A percentile compares a stretch with the other conserved stretches of the same genome.
These are phyloP conservation scores for Aureobasidium sp. DNA, from an alignment of 2,329 filamentous ascomycete species.

Conservation along the genomic window DNA sequence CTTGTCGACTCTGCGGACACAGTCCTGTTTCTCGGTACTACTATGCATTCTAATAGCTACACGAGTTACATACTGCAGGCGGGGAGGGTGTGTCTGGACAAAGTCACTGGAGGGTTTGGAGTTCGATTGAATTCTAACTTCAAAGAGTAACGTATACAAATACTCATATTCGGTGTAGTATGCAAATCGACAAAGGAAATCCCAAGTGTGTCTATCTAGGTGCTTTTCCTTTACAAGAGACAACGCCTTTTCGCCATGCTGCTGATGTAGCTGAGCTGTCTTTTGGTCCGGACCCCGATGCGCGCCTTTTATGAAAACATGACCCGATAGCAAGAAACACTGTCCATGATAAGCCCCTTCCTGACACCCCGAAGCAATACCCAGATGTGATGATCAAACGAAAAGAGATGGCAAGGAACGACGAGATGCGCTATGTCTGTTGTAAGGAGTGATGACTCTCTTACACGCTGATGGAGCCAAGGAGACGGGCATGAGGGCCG, in stretches of 20 bases:
- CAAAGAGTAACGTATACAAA: background rate
- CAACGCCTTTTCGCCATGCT: slow-evolving; percentile 10
- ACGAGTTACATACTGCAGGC: too few relatives aligned
- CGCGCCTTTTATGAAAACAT: slow-evolving; percentile 7
- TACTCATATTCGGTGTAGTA: background rate
- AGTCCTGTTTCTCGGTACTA: too few relatives aligned
- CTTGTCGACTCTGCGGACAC: too few relatives aligned
- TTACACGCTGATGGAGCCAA: slow-evolving; percentile 5
- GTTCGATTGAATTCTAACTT: background rate
- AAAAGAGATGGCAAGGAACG: background rate
- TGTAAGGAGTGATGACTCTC: background rate
- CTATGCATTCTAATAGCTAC: too few relatives aligned
- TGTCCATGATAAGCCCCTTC: background rate
- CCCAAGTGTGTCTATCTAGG: slow-evolving; percentile 4
- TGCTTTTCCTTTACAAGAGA: background rate
- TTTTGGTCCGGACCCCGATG: slow-evolving; percentile 1
- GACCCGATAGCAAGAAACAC: slow-evolving; percentile 1
- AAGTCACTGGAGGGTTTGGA: background rate
- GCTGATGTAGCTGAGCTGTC: slow-evolving; percentile 7
- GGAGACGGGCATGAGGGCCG: background rate
- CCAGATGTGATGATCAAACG: background rate
- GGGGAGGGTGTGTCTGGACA: background rate
- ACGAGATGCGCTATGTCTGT: too few relatives aligned
- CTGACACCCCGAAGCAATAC: slow-evolving; percentile 3
- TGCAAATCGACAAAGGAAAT: background rate